phyloP scores from a whole-genome alignment of 2,329 filamentous ascomycete genomes.

The Monilinia fructicola region DNA sequence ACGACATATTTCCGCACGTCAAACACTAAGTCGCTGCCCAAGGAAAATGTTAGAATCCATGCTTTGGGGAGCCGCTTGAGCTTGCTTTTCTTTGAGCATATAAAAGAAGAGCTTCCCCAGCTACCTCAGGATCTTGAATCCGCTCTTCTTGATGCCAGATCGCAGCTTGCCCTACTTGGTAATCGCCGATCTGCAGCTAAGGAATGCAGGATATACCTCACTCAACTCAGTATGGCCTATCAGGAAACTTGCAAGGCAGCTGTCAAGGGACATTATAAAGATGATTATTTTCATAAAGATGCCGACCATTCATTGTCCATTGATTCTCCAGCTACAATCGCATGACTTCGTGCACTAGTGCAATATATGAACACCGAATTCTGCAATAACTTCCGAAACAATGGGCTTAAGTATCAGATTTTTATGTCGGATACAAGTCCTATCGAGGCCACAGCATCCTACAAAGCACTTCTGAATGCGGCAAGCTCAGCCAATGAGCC shows the following conservation, averaged over 20 bases:
- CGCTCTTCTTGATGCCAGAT: slow-evolving; percentile 20
- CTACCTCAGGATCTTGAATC: slow-evolving; percentile 35
- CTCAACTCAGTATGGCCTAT: slow-evolving; percentile 17
- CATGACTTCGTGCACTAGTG: slow-evolving; percentile 22
- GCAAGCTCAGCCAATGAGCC: not conserved
- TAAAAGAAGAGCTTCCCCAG: slow-evolving; percentile 24
- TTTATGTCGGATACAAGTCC: not conserved
- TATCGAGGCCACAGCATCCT: not conserved
- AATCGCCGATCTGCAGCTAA: slow-evolving; percentile 12
- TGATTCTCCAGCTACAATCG: slow-evolving; percentile 2
- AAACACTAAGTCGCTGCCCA: not conserved
- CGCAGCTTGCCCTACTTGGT: slow-evolving; percentile 21
- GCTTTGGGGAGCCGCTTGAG: slow-evolving; percentile 9
- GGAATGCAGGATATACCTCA: slow-evolving; percentile 22
- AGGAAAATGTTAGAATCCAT: not conserved
- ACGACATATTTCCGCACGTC: not conserved
- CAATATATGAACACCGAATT: slow-evolving; percentile 25
- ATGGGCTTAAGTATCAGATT: slow-evolving; percentile 23
- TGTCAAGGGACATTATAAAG: slow-evolving; percentile 26
- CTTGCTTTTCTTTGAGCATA: not conserved
- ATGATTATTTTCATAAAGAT: slow-evolving; percentile 21
- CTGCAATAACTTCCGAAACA: not conserved
- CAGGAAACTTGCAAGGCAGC: slow-evolving; percentile 22
- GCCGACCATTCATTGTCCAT: slow-evolving; percentile 7
- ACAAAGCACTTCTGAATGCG: not conserved